Percentiles rank a stretch among this genome's conserved stretches.
phyloP scores from a whole-genome alignment of 306 rosid species.

The Quercus variabilis region DNA sequence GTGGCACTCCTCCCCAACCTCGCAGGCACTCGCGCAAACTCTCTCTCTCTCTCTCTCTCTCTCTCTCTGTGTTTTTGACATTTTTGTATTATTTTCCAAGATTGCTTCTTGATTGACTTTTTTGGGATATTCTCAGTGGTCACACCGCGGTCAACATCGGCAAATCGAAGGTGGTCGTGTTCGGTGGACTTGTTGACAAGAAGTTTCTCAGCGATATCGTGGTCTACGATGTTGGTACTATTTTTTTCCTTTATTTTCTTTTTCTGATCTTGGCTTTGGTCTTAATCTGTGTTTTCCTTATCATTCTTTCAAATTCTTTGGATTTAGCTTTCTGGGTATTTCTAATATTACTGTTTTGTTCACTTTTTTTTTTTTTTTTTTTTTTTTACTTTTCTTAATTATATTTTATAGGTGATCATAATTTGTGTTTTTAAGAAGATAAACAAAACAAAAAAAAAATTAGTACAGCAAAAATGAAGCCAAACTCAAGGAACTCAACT shows the following conservation, averaged over 20 bases:
- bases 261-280: too few species aligned
- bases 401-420: too few species aligned
- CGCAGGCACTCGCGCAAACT: conserved; percentile 49
- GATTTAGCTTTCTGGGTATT: not conserved
- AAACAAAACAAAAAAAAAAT: too few species aligned
- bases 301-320: too few species aligned
- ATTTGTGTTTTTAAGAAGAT: too few species aligned
- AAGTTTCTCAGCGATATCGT: conserved; percentile 66
- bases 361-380: not conserved
- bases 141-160: conserved; percentile 83
- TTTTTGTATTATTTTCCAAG: not conserved
- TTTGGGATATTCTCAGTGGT: conserved; percentile 53
- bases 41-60: not conserved
- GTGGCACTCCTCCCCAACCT: conserved; percentile 74
- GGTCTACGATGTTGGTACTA: conserved; percentile 74
- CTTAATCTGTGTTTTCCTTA: too few species aligned
- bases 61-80: not conserved
- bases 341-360: not conserved
- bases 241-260: not conserved
- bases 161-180: conserved; percentile 85
- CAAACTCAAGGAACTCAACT: too few species aligned
- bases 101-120: not conserved
- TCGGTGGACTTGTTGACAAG: conserved; percentile 90
- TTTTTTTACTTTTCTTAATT: not conserved
- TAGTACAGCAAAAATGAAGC: too few species aligned